phyloP scores from a whole-genome alignment of 2,329 filamentous ascomycete genomes.

The Fusarium falciforme region DNA sequence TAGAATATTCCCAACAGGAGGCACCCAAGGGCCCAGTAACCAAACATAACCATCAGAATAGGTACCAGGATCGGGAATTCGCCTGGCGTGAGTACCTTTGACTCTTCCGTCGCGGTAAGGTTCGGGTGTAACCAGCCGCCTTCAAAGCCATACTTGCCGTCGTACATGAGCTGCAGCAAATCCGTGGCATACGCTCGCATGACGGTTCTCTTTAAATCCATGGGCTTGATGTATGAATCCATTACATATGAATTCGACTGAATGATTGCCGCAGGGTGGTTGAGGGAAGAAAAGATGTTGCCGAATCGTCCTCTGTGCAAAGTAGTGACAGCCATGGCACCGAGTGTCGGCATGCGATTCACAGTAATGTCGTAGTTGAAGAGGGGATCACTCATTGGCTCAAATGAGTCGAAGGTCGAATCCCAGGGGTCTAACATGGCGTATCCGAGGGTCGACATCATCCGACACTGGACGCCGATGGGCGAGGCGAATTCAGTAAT shows the following conservation, averaged over 20 bases:
- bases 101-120: not conserved
- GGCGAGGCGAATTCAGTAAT: not conserved
- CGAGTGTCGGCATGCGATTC: not conserved
- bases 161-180: not conserved
- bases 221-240: not conserved
- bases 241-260: not conserved
- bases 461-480: not conserved
- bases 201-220: not conserved
- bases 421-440: not conserved
- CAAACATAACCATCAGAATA: not conserved
- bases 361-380: not conserved
- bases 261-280: not conserved
- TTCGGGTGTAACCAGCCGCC: not conserved
- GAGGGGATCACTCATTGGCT: not conserved
- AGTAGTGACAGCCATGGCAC: not conserved
- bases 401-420: not conserved
- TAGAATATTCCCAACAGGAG: not conserved
- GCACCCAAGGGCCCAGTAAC: not conserved
- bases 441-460: not conserved
- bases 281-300: not conserved
- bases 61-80: not conserved
- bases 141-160: not conserved
- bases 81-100: not conserved
- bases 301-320: not conserved
- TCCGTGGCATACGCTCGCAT: not conserved